phyloP scores from a whole-genome alignment of 768 basidiomycete species.

The Steccherinum ochraceum region DNA sequence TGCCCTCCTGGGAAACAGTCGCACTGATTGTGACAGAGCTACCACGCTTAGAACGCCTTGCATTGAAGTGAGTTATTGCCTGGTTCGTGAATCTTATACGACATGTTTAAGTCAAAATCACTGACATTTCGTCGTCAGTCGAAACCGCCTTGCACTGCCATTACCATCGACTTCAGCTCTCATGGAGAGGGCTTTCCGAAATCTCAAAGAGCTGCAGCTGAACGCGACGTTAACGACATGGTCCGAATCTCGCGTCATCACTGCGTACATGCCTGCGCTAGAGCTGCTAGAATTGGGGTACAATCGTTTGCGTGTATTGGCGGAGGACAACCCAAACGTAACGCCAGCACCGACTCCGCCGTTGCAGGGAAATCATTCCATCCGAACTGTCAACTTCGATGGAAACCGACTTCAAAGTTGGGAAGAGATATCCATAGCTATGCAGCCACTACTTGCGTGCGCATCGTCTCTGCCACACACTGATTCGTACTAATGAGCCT shows the following conservation, averaged over 20 bases:
- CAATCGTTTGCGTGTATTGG: slow-evolving; percentile 45
- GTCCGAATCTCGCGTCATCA: slow-evolving; percentile 53
- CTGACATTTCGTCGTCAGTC: slow-evolving; percentile 39
- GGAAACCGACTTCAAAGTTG: slow-evolving; percentile 58
- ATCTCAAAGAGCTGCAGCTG: slow-evolving; percentile 61
- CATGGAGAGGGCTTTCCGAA: slow-evolving; percentile 35
- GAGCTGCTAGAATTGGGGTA: slow-evolving; percentile 62
- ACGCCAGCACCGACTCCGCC: not conserved
- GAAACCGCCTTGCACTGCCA: slow-evolving; percentile 53
- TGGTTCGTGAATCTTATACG: slow-evolving; percentile 14
- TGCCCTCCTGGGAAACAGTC: slow-evolving; percentile 66
- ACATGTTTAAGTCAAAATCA: too few relatives aligned
- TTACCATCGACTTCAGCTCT: not conserved
- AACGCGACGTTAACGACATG: slow-evolving; percentile 71
- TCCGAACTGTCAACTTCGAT: slow-evolving; percentile 64
- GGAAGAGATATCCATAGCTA: slow-evolving; percentile 38
- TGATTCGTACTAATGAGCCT: not conserved
- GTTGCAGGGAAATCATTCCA: slow-evolving; percentile 15
- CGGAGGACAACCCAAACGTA: not conserved
- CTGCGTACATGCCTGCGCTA: slow-evolving; percentile 47
- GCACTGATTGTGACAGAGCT: slow-evolving; percentile 59
- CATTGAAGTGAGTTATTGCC: slow-evolving; percentile 62
- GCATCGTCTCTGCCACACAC: not conserved
- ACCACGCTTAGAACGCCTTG: slow-evolving; percentile 53
- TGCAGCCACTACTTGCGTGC: slow-evolving; percentile 28